Evolutionary conservation across 129 eudicot species (phyloP), one percentile per base, ranked within the genome.

Genomic region (Heracleum sosnowskyi): DNA sequence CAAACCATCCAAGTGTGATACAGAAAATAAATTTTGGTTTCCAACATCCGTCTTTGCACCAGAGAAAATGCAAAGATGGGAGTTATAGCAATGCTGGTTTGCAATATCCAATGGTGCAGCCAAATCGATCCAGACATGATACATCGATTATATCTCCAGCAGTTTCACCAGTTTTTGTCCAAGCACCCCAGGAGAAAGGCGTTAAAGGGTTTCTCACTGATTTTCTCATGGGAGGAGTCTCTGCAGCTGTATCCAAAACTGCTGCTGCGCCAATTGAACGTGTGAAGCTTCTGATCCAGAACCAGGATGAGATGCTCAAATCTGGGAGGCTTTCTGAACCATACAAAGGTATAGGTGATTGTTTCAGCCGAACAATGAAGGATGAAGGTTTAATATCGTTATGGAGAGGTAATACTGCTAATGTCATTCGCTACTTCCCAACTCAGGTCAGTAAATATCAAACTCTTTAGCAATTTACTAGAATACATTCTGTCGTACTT

Each of bases 201-300:
- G 2, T 39, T 24, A 37, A 20, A 22, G 75, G 75, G 33, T 71
- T 71, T 37, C 47, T 42, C 75, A 71, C 44, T 39, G 75, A 71
- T 71, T 71, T 71, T 71, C 49, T 71, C 75, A 71, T 71, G 75
- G 75, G 75, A 36, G 75, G 75, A 10, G 75, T 71, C 47, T 71
- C 75, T 36, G 75, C 75, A 36, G 75, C 75, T 36, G 75, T 71
- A 39, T 71, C 75, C 47, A 71, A 71, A 12, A 71, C 75, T 37
- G 75, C 75, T 37, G 75, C 75, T 9, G 75, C 75, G 0, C 75
- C 75, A 7, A 71, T 71, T 71, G 75, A 71, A 39, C 75, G 75
- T 39, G 75, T 71, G 33, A 71, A 71, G 13, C 75, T 71, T 71
- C 7, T 71, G 49, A 71, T 71, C 75, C 75, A 71, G 47, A 71